Conservation (phyloP, 768 basidiomycete genomes). For the Boletus huronensis region DNA sequence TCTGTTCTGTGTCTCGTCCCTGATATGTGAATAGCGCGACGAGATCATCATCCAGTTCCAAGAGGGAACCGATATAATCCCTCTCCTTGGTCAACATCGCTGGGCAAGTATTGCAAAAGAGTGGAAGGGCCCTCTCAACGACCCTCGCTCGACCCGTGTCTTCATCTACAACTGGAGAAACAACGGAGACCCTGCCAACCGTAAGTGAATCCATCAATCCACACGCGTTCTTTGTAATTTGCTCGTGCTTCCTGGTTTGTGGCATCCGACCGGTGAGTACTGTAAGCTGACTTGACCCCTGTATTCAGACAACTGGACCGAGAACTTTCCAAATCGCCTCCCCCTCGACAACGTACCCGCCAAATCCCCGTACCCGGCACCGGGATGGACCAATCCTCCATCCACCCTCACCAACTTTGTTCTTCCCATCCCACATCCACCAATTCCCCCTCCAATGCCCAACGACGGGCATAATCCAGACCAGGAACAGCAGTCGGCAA, state of each 20-base stretch:
- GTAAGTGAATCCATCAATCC: conserved; percentile 17
- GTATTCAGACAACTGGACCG: conserved; percentile 26
- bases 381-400: conserved; percentile 23
- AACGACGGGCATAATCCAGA: not conserved
- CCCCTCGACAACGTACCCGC: conserved; percentile 11
- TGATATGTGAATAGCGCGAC: conserved; percentile 17
- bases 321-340: conserved; percentile 15
- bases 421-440: conserved; percentile 20
- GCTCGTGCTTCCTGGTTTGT: not conserved
- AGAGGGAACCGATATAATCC: conserved; percentile 21
- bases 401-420: conserved; percentile 20
- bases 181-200: conserved; percentile 30
- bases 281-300: not conserved
- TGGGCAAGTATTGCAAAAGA: conserved; percentile 15
- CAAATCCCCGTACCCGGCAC: conserved; percentile 26
- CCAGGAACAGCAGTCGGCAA: not conserved
- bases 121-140: not conserved
- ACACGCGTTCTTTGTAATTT: not conserved
- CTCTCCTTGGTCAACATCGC: conserved; percentile 28
- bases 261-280: not conserved
- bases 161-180: conserved; percentile 32
- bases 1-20: not conserved
- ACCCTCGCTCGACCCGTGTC: conserved; percentile 17
- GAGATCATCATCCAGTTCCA: conserved; percentile 30
- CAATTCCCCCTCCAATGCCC: not conserved